phyloP scores from a whole-genome alignment of 2,329 filamentous ascomycete species.

The Talaromyces atroroseus region DNA sequence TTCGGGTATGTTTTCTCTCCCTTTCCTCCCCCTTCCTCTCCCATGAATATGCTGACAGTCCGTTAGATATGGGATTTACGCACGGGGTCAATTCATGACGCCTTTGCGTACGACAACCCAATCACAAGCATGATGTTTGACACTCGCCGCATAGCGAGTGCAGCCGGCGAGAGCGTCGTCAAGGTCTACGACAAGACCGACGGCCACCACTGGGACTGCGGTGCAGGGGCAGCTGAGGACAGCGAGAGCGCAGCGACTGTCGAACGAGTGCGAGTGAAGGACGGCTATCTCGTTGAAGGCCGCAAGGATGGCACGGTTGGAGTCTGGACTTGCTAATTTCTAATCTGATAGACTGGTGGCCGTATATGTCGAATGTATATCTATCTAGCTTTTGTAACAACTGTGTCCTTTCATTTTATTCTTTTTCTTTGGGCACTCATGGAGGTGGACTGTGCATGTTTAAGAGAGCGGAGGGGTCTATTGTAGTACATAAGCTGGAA shows the following conservation, averaged over 20 bases:
- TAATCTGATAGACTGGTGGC: neutral
- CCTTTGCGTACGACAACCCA: constrained; percentile 88
- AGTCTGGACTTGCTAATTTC: constrained; percentile 71
- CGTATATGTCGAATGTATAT: neutral
- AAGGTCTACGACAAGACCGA: constrained; percentile 99
- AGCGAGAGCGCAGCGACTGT: constrained; percentile 64
- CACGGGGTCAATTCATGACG: constrained; percentile 90
- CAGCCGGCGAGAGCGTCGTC: constrained; percentile 85
- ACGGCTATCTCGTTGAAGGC: constrained; percentile 90
- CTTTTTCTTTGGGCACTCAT: too few species aligned
- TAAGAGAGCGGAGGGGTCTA: neutral
- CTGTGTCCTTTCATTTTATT: neutral
- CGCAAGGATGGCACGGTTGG: constrained; percentile 81
- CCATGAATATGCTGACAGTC: neutral
- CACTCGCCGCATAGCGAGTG: constrained; percentile 76
- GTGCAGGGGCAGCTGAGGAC: constrained; percentile 65
- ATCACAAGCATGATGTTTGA: constrained; percentile 99
- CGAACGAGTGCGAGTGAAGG: constrained; percentile 82
- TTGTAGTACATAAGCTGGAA: too few species aligned
- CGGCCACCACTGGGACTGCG: constrained; percentile 93
- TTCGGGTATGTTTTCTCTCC: constrained; percentile 62
- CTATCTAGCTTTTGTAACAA: neutral
- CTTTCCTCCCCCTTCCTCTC: neutral
- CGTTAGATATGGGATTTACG: constrained; percentile 94
- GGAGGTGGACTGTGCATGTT: neutral